Evolutionary conservation across 371 early-diverging fungal species (phyloP).

Genomic region (Rhizopus delemar): DNA sequence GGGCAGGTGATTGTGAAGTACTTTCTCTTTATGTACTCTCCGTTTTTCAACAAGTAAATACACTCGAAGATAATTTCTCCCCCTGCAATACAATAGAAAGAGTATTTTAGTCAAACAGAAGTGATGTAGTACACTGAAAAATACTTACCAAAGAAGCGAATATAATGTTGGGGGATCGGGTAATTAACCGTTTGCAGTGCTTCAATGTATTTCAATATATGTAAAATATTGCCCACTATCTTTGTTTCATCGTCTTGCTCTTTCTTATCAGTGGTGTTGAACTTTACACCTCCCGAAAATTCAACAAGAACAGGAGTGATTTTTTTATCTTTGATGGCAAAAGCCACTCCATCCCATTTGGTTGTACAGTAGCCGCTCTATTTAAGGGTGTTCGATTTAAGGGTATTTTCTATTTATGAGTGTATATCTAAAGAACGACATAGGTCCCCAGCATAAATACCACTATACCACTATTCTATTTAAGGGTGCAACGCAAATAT

Average conservation of each 20-base stretch:
- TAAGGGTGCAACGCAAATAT: too few species aligned
- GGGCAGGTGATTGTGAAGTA: slow-evolving; percentile 6
- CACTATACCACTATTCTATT: too few species aligned
- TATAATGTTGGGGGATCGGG: slow-evolving; percentile 13
- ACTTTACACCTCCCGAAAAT: slow-evolving; percentile 13
- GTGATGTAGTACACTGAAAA: slow-evolving; percentile 9
- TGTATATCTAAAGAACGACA: too few species aligned
- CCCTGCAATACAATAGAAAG: slow-evolving; percentile 13
- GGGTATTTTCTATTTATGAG: too few species aligned
- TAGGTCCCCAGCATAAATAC: too few species aligned
- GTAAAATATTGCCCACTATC: slow-evolving; percentile 5
- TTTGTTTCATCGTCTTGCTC: slow-evolving; percentile 9
- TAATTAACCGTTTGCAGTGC: slow-evolving; percentile 5
- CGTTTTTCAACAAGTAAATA: slow-evolving; percentile 10
- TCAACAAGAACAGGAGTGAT: slow-evolving; percentile 10
- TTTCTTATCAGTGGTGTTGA: slow-evolving; percentile 9
- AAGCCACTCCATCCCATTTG: slow-evolving; percentile 11
- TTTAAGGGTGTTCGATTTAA: too few species aligned
- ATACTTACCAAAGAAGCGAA: slow-evolving; percentile 11
- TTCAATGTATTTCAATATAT: slow-evolving; percentile 7
- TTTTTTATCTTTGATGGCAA: slow-evolving; percentile 6
- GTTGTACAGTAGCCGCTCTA: too few species aligned
- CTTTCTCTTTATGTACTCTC: slow-evolving; percentile 9
- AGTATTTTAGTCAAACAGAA: slow-evolving; percentile 11
- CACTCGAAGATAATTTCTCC: slow-evolving; percentile 5